Evolutionary conservation across 768 basidiomycete species (phyloP), one percentile per base, ranked within the genome.

Genomic region (Chalciporus pseudorubinellus): DNA sequence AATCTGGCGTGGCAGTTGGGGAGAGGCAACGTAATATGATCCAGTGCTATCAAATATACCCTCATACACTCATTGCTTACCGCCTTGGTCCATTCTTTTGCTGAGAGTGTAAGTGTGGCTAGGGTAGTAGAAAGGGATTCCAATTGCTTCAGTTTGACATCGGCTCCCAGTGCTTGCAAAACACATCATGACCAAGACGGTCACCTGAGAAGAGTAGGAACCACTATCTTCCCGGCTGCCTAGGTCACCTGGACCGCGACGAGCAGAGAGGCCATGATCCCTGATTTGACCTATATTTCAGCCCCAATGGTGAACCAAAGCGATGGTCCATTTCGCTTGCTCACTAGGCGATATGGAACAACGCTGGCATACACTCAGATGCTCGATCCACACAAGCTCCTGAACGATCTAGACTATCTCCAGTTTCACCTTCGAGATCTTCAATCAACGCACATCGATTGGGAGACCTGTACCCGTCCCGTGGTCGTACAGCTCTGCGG

Each of bases 261-360:
- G 34, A 26, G 7, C 46, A 18, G 40, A 18, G 40, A 24, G 42
- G 48, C 28, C 14, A 66, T 59, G 61, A 46, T 55, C 19, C 58
- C 58, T 1, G 59, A 69, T 50, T 56, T 75, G 51, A 55, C 62
- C 20, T 74, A 68, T 50, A 77, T 88, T 47, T 75, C 84, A 7
- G 87, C 87, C 7, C 87, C 87, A 3, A 89, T 89, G 87, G 79
- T 91, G 51, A 83, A 87, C 52, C 88, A 89, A 62, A 88, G 86
- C 22, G 89, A 92, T 58, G 74, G 85, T 0, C 85, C 89, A 1
- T 91, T 89, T 59, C 77, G 89, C 29, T 56, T 79, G 12, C 76
- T 90, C 46, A 78, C 79, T 3, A 75, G 79, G 48, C 72, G 71
- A 52, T 77, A 89, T 66, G 83, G 84, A 18, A 79, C 85, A 22